Evolutionary conservation across 2,329 filamentous ascomycete species (phyloP), one percentile per base, ranked within the genome.

Genomic region (Fusarium siculi): DNA sequence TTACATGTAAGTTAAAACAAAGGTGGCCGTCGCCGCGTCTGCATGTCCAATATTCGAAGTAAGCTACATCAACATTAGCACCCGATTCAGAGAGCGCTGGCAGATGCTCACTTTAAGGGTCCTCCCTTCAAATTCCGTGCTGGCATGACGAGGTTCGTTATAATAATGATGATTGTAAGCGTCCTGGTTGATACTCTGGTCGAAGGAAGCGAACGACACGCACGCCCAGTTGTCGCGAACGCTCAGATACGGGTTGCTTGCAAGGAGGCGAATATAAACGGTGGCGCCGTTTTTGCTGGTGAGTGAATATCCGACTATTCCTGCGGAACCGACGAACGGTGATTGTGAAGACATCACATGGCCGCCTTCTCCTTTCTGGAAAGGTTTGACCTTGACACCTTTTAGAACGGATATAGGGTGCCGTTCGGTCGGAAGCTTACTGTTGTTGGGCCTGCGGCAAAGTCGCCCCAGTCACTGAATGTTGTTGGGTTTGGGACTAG

Each of bases 31-130:
- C 1, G 52, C 19, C 7, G 11, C 4, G 11, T 43, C 52, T 23
- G 52, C 52, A 8, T 55, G 25, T 0, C 52, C 52, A 1, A 55
- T 32, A 19, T 55, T 42, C 7, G 52, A 55, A 55, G 36, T 43
- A n/a, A 55, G 52, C 37, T 55, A 11, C 0, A 11, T 12, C 2
- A 9, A 21, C 2, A 23, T n/a, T n/a, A n/a, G n/a, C n/a, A n/a
- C n/a, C n/a, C n/a, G n/a, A n/a, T n/a, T n/a, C n/a, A n/a, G 7
- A 5, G 1, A 4, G 0, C 9, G 3, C 8, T 4, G 7, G 4
- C 0, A 3, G 15, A 21, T 18, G 12, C 52, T 30, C 5, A 55
- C 52, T 0, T 23, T 32, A 7, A 55, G 37, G 0, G 37, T 32
- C 9, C 52, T 28, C 16, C n/a, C 37, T 19, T 43, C 52, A 7